Evolutionary conservation across 352 stramenopile genomes (phyloP).

Genomic region (Phytophthora ohioensis): DNA sequence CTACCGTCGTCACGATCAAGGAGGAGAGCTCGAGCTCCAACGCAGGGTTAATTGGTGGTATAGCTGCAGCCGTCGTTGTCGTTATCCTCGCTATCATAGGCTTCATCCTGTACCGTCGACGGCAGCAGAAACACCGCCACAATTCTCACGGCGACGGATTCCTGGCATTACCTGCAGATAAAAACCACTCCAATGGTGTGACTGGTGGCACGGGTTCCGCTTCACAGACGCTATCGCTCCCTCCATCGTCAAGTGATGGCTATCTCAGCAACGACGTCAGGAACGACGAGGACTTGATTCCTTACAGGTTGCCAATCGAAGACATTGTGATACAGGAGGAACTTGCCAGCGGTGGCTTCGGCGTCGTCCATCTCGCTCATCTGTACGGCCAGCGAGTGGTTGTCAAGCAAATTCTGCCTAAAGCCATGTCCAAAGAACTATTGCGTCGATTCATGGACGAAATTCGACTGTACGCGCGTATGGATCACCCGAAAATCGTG

Average conservation of each 20-base stretch:
- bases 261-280: conserved; percentile 71
- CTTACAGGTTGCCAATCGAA: conserved; percentile 54
- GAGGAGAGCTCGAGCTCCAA: conserved; percentile 28
- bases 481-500: conserved; percentile 53
- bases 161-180: conserved; percentile 2
- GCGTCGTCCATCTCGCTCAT: conserved; percentile 56
- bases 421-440: conserved; percentile 44
- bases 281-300: conserved; percentile 65
- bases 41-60: conserved; percentile 28
- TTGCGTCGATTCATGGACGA: conserved; percentile 54
- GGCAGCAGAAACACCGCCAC: conserved; percentile 11
- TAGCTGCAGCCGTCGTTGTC: conserved; percentile 30
- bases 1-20: conserved; percentile 15
- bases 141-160: conserved; percentile 14
- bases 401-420: conserved; percentile 56
- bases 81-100: conserved; percentile 32
- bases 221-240: conserved; percentile 24
- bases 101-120: conserved; percentile 39
- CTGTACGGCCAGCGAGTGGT: conserved; percentile 46
- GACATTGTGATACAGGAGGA: conserved; percentile 52
- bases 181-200: conserved; percentile 12
- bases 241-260: conserved; percentile 31
- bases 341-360: conserved; percentile 63
- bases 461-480: conserved; percentile 47
- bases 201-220: conserved; percentile 18